Evolutionary conservation across 148 eudicot genomes (phyloP).

Genomic region (Suaeda aralocaspica): DNA sequence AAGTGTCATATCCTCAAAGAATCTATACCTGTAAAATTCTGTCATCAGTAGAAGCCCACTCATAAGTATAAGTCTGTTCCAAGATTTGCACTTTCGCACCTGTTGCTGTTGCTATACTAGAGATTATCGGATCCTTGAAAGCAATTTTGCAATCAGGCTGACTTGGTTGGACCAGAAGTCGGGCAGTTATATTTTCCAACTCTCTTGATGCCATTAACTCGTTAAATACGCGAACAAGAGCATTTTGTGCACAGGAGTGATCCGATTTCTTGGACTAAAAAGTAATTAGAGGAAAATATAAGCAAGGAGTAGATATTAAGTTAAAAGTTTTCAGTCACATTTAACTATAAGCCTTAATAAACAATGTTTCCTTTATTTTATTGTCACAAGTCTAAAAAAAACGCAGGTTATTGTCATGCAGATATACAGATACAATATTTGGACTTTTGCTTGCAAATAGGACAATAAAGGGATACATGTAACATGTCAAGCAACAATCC

Average conservation of each 20-base stretch:
- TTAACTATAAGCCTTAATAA: background rate
- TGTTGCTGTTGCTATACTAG: conserved; percentile 29
- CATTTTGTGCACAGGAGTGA: conserved; percentile 49
- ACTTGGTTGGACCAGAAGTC: conserved; percentile 37
- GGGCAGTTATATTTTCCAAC: conserved; percentile 26
- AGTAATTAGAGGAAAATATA: background rate
- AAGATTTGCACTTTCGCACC: conserved; percentile 35
- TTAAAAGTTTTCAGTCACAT: background rate
- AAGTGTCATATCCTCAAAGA: background rate
- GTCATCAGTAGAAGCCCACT: conserved; percentile 26
- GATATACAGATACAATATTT: too few species aligned
- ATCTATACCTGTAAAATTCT: conserved; percentile 48
- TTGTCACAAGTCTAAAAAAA: too few species aligned
- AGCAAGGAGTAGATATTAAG: background rate
- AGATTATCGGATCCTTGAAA: conserved; percentile 25
- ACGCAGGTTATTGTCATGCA: too few species aligned
- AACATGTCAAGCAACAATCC: too few species aligned
- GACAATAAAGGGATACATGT: too few species aligned
- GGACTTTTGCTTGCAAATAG: too few species aligned
- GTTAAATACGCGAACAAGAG: conserved; percentile 39
- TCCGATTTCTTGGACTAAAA: conserved; percentile 34
- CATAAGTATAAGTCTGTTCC: conserved; percentile 24
- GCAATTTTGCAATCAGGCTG: conserved; percentile 32
- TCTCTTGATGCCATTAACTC: conserved; percentile 22
- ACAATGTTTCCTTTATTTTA: too few species aligned